These are phyloP conservation scores for Prosopis cineraria DNA, from an alignment of 306 rosid genomes.

Conservation along the genomic window DNA sequence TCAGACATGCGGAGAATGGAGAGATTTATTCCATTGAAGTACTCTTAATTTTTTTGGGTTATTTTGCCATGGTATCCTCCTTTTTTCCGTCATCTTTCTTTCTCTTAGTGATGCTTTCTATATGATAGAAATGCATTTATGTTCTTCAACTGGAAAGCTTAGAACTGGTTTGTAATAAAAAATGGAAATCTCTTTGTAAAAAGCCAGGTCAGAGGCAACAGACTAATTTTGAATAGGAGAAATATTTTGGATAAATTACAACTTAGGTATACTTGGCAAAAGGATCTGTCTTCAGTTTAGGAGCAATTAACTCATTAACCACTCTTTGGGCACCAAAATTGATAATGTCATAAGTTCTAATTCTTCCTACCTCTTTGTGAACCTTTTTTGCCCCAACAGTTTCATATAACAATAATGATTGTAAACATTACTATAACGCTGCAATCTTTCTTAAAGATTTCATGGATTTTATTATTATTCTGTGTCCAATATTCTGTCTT, in stretches of 20 bases:
- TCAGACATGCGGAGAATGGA: conserved; percentile 2
- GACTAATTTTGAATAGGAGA: neutral
- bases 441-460: neutral
- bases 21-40: neutral
- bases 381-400: neutral
- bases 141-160: neutral
- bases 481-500: neutral
- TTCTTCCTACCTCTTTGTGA: neutral
- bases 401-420: neutral
- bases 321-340: neutral
- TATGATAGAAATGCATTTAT: neutral
- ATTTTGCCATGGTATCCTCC: neutral
- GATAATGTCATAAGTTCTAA: neutral
- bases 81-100: conserved; percentile 6
- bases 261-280: neutral
- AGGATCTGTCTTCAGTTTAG: neutral
- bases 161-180: neutral
- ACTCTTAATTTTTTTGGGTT: neutral
- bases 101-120: conserved; percentile 14
- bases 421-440: neutral
- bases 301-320: neutral
- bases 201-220: no score
- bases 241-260: neutral
- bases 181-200: neutral
- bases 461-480: neutral